phyloP scores from a whole-genome alignment of 2,329 filamentous ascomycete species.

The Venturia oleaginea region DNA sequence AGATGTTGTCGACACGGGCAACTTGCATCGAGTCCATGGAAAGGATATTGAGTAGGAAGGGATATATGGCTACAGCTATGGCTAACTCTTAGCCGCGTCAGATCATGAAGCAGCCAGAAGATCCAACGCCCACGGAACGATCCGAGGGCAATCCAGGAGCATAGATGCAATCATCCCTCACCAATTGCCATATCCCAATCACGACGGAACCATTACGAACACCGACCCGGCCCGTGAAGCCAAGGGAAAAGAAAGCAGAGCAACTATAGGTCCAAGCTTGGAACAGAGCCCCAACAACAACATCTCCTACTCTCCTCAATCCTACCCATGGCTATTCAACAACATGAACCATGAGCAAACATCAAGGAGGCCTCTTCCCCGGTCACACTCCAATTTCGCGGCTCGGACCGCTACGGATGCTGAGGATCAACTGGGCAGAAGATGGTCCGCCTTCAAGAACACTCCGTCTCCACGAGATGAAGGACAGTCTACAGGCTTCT shows the following conservation, averaged over 20 bases:
- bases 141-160: too few relatives aligned
- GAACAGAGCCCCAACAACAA: neutral
- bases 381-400: conserved; percentile 35
- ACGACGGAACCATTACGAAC: too few relatives aligned
- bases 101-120: too few relatives aligned
- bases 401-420: conserved; percentile 37
- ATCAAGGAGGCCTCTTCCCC: neutral
- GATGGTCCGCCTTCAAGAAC: conserved; percentile 21
- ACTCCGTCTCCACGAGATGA: conserved; percentile 5
- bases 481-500: conserved; percentile 17
- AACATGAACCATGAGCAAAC: neutral
- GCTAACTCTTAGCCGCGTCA: too few relatives aligned
- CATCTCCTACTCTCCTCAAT: neutral
- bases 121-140: too few relatives aligned
- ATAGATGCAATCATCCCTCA: too few relatives aligned
- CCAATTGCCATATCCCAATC: too few relatives aligned
- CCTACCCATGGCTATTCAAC: neutral
- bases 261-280: neutral
- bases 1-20: neutral
- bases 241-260: too few relatives aligned
- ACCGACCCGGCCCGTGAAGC: too few relatives aligned
- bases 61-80: too few relatives aligned
- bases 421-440: conserved; percentile 34
- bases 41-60: neutral
- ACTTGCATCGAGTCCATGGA: neutral